A percentile compares a stretch with the other conserved stretches of the same genome.
Evolutionary conservation across 345 rosid species (phyloP).

Genomic region (Salix arbutifolia): DNA sequence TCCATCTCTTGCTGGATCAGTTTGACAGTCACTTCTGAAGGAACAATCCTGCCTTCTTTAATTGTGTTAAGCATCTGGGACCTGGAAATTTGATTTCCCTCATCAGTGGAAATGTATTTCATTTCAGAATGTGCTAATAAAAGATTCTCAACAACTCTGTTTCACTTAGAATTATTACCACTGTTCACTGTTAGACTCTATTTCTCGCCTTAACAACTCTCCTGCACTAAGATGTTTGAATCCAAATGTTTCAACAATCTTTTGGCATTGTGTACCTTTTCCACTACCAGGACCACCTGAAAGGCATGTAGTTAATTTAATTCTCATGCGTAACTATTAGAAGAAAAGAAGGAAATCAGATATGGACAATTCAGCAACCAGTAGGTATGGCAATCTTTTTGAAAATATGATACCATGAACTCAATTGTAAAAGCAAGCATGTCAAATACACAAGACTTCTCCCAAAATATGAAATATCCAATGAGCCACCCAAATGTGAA

Average conservation of each 20-base stretch:
- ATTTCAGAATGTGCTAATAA: background rate
- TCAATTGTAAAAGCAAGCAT: background rate
- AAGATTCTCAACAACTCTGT: background rate
- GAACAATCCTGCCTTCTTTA: conserved; percentile 27
- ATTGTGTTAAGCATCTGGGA: conserved; percentile 23
- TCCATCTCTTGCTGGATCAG: conserved; percentile 24
- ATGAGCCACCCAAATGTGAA: background rate
- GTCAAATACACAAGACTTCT: background rate
- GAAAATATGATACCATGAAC: background rate
- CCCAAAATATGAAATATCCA: background rate
- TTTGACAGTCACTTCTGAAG: conserved; percentile 33
- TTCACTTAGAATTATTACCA: conserved; percentile 8
- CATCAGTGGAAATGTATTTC: background rate
- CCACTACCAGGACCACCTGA: conserved; percentile 38
- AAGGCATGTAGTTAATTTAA: background rate
- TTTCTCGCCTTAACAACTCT: conserved; percentile 27
- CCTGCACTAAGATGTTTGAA: conserved; percentile 31
- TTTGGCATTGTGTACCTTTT: conserved; percentile 33
- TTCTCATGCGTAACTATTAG: background rate
- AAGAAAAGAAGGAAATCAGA: background rate
- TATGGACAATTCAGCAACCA: background rate
- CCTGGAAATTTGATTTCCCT: conserved; percentile 8
- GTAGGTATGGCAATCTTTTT: background rate
- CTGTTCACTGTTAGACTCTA: conserved; percentile 19
- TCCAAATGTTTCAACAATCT: conserved; percentile 28